phyloP scores from a whole-genome alignment of 129 eudicot species.

The Flaveria ramosissima region DNA sequence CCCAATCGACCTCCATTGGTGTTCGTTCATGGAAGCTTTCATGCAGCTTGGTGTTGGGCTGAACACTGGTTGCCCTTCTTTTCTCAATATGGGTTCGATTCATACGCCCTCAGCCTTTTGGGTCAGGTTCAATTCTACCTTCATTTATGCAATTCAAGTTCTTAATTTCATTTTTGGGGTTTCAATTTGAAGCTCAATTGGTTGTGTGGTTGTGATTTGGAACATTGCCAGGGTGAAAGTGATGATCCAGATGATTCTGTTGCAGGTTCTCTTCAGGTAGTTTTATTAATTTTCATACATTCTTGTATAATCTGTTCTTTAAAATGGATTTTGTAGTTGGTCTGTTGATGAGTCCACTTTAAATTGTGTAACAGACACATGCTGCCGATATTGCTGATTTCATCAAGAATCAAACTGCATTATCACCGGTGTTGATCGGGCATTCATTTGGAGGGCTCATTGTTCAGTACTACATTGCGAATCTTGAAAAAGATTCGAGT shows the following conservation, averaged over 20 bases:
- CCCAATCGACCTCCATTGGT: slow-evolving; percentile 53
- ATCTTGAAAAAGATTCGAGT: slow-evolving; percentile 29
- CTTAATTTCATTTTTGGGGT: neutral
- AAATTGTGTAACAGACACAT: slow-evolving; percentile 69
- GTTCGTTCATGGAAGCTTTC: slow-evolving; percentile 90
- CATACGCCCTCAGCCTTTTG: slow-evolving; percentile 87
- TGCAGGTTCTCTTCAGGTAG: slow-evolving; percentile 86
- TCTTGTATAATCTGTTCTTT: neutral
- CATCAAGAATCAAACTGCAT: slow-evolving; percentile 52
- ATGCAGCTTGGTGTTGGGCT: slow-evolving; percentile 98
- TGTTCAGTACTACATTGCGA: slow-evolving; percentile 74
- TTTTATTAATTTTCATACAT: neutral
- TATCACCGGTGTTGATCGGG: slow-evolving; percentile 74
- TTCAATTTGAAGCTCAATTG: neutral
- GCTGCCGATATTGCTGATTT: slow-evolving; percentile 75
- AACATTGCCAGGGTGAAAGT: slow-evolving; percentile 77
- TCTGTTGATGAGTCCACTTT: slow-evolving; percentile 12
- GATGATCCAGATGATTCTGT: slow-evolving; percentile 71
- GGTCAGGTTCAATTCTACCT: slow-evolving; percentile 59
- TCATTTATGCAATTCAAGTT: neutral
- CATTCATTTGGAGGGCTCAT: slow-evolving; percentile 96
- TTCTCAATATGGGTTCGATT: slow-evolving; percentile 66
- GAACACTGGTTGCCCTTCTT: slow-evolving; percentile 88
- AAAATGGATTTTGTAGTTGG: neutral
- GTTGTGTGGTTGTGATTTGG: slow-evolving; percentile 9